Evolutionary conservation across 371 early-diverging fungal species (phyloP), one percentile per base, ranked within the genome.

Genomic region (Syncephalastrum monosporum): DNA sequence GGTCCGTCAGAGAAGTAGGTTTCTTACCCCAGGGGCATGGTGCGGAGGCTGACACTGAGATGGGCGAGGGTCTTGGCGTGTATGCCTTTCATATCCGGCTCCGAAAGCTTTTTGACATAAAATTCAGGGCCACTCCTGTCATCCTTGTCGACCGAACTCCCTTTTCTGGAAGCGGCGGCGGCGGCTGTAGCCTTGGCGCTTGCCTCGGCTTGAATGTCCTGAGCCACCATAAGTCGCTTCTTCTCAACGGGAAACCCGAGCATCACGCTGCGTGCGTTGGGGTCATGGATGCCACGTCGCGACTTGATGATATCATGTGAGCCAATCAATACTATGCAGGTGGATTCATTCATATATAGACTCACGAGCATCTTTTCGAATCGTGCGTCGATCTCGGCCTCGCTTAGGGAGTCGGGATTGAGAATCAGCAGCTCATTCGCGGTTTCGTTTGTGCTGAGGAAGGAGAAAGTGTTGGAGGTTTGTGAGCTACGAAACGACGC

Each of bases 11-110:
- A 21, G 21, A 21, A 21, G 2, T 33, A 33, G 10, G 4, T 5
- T 15, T 68, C 69, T 66, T 87, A 91, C 84, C 84, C 82, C 41
- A 92, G 72, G 16, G 90, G 90, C 76, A 86, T 87, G 14, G 93
- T 91, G 41, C 85, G 77, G 24, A 89, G 66, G 16, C 86, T 79
- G 41, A 89, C 87, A 29, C 80, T 65, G 10, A 89, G 69, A 43
- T 82, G 84, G 14, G 81, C 77, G 2, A 86, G 64, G 14, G 78
- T 54, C 56, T 85, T 86, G 4, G 71, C 62, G 47, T 82, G 79
- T 23, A 83, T 75, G 33, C 71, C 79, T 59, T 79, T 77, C 57
- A 81, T 67, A 45, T 79, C 79, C 8, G 73, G 63, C 52, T 88
- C 86, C 16, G 73, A 51, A 51, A 81, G 59, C 59, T 82, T 81